A percentile compares a stretch with the other conserved stretches of the same genome.
phyloP scores from a whole-genome alignment of 1,139 yeast genomes.

The Yamadazyma trypodendri region DNA sequence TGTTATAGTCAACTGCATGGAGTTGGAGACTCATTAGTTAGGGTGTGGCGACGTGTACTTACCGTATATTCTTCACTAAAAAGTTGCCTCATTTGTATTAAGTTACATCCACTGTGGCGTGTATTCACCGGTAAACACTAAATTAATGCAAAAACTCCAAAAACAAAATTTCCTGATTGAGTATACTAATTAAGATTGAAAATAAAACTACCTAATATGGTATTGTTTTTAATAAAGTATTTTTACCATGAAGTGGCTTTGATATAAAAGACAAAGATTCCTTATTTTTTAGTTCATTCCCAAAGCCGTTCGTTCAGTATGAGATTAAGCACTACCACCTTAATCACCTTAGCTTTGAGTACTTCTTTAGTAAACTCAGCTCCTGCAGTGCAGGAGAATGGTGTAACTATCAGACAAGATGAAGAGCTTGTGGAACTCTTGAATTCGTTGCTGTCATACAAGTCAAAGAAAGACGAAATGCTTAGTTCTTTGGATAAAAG shows the following conservation, averaged over 20 bases:
- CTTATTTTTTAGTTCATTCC: neutral
- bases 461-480: conserved; percentile 32
- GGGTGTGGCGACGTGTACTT: no score
- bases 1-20: neutral
- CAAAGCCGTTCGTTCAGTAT: conserved; percentile 13
- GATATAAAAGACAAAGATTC: neutral
- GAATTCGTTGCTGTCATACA: conserved; percentile 20
- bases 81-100: no score
- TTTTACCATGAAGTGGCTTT: neutral
- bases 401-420: conserved; percentile 12
- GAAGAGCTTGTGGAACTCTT: conserved; percentile 23
- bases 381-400: conserved; percentile 19
- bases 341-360: conserved; percentile 29
- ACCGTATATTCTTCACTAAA: no score
- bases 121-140: conserved; percentile 3
- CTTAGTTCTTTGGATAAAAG: conserved; percentile 26
- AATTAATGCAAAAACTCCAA: no score
- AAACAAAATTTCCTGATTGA: conserved; percentile 10
- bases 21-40: no score
- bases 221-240: neutral
- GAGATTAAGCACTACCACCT: conserved; percentile 30
- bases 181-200: conserved; percentile 4
- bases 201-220: neutral
- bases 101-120: no score
- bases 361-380: conserved; percentile 28